Evolutionary conservation across 2,329 filamentous ascomycete species (phyloP).

Genomic region (Aspergillus quadricinctus): DNA sequence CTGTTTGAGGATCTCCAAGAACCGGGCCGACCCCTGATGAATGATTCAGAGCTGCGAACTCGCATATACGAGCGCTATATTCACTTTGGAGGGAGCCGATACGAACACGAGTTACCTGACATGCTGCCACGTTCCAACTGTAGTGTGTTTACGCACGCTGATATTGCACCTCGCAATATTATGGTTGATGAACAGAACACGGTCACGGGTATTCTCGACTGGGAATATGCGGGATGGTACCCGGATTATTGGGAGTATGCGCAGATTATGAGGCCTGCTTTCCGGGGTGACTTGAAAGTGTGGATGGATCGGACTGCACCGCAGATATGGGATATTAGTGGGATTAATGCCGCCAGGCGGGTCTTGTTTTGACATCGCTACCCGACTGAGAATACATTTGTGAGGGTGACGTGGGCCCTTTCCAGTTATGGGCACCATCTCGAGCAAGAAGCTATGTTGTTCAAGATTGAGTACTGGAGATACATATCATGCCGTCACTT

Average conservation of each 20-base stretch:
- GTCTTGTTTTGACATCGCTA: no score
- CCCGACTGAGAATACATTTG: no score
- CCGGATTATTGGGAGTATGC: slow-evolving; percentile 42
- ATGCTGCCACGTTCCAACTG: slow-evolving; percentile 22
- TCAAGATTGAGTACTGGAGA: no score
- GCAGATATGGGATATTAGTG: slow-evolving; percentile 23
- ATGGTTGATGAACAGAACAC: slow-evolving; percentile 21
- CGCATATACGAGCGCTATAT: slow-evolving; percentile 24
- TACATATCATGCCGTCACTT: no score
- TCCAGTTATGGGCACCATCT: no score
- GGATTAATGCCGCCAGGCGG: slow-evolving; percentile 20
- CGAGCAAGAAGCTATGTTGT: no score
- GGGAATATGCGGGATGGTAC: slow-evolving; percentile 40
- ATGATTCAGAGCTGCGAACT: slow-evolving; percentile 15
- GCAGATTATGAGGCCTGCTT: slow-evolving; percentile 25
- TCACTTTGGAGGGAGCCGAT: slow-evolving; percentile 17
- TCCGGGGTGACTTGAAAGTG: slow-evolving; percentile 20
- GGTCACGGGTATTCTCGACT: slow-evolving; percentile 37
- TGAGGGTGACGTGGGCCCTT: no score
- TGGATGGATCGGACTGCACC: slow-evolving; percentile 28
- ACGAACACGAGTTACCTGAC: slow-evolving; percentile 15
- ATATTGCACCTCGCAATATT: slow-evolving; percentile 33
- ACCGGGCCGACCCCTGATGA: slow-evolving; percentile 16
- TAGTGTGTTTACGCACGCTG: slow-evolving; percentile 30
- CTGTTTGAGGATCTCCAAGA: slow-evolving; percentile 20